phyloP scores from a whole-genome alignment of 1,284 basidiomycete genomes.

The Fomitopsis palustris region DNA sequence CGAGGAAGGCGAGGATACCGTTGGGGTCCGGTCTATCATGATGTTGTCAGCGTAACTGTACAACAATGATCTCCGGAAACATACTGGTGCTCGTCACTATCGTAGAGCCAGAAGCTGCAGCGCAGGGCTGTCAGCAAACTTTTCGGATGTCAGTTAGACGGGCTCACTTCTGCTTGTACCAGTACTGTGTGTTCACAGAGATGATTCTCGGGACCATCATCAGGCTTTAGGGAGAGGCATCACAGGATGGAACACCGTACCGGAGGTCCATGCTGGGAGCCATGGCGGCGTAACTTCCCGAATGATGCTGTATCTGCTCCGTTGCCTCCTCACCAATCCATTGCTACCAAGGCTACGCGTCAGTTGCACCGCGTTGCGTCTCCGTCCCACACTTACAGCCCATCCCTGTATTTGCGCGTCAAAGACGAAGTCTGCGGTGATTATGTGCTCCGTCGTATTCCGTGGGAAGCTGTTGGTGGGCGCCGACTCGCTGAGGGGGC shows the following conservation, averaged over 20 bases:
- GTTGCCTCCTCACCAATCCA: constrained; percentile 38
- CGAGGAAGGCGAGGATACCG: constrained; percentile 39
- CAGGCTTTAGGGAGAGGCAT: not conserved
- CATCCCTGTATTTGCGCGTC: constrained; percentile 44
- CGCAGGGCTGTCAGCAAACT: not conserved
- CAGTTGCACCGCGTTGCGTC: not conserved
- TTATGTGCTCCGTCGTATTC: constrained; percentile 33
- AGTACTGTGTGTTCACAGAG: constrained; percentile 54
- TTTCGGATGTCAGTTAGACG: not conserved
- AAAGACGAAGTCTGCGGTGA: constrained; percentile 44
- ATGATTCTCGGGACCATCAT: constrained; percentile 37
- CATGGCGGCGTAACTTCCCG: constrained; percentile 45
- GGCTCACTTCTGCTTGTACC: constrained; percentile 49
- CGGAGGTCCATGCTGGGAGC: constrained; percentile 42
- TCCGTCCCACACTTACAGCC: constrained; percentile 30
- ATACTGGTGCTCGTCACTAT: constrained; percentile 41
- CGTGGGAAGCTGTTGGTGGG: constrained; percentile 48
- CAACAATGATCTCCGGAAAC: constrained; percentile 11
- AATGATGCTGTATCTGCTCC: constrained; percentile 38
- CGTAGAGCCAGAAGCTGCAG: constrained; percentile 49
- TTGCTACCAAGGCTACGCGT: constrained; percentile 26
- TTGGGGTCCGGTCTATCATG: constrained; percentile 38
- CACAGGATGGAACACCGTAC: constrained; percentile 20
- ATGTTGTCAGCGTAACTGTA: not conserved
- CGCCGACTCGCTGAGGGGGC: constrained; percentile 37